Base-by-base conservation (phyloP, 2,329 filamentous ascomycete genomes). In the Tolypocladium capitatum region DNA sequence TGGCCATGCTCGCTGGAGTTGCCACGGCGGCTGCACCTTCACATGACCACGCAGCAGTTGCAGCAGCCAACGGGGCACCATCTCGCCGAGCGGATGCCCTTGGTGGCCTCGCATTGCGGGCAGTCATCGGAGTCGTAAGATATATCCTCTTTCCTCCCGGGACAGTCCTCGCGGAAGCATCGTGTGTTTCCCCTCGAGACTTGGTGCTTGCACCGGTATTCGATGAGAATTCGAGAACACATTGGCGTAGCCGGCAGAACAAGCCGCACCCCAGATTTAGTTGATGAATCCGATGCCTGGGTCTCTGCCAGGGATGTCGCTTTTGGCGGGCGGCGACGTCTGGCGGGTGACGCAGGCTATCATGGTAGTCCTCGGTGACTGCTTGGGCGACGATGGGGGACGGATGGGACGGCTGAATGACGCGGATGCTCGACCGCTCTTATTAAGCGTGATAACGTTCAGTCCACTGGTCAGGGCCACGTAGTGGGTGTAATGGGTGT, bases 11-110 rank as follows among this genome's bases (percentile, higher is more conserved):
- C 20, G n/a, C 21, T 28, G 7, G 33, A 34, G 33, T 34, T n/a
- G 7, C n/a, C 33, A 13, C 16, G 6, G n/a, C 24, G 7, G 14
- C 24, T 5, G 43, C 5, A 14, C 32, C 32, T 6, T 43, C 35
- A 61, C 58, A 60, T 60, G 21, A 59, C 50, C 28, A 49, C 46
- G 46, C 60, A 60, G 35, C 47, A 52, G 46, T 50, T 55, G 47
- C 59, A 62, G 54, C 63, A 65, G 45, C 63, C 63, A 16, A 63
- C 58, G 3, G 60, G 61, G 47, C 65, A 67, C 65, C 65, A 68
- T 47, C 63, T 56, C 6, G 63, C 59, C 7, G 65, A 68, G 40
- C 54, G 55, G 46, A 60, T 56, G 36, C 54, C 48, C 33, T 53
- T 53, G n/a, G 52, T 54, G 44, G 54, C 56, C 42, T 66, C 64